These are phyloP conservation scores for Geotrichum reessii DNA, from an alignment of 1,139 yeast genomes.

Conservation along the genomic window DNA sequence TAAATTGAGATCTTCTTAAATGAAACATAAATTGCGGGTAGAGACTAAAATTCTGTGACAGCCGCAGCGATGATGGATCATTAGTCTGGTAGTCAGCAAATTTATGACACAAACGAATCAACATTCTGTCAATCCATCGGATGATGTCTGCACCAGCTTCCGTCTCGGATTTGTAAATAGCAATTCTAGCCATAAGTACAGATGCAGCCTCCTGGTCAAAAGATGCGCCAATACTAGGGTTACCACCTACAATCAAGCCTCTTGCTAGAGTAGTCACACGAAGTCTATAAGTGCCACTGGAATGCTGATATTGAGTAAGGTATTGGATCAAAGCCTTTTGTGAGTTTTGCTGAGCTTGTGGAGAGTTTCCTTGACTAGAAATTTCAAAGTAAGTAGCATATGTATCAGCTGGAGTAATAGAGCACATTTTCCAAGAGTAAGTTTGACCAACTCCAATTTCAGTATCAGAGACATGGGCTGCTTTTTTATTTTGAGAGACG, in stretches of 20 bases:
- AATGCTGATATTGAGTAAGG: conserved; percentile 62
- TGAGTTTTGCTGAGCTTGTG: conserved; percentile 49
- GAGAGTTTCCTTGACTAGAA: conserved; percentile 45
- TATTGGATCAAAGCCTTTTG: conserved; percentile 50
- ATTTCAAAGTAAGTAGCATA: conserved; percentile 88
- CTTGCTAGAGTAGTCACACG: conserved; percentile 44
- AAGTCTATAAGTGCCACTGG: conserved; percentile 40
- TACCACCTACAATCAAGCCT: conserved; percentile 25
- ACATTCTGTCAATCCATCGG: conserved; percentile 70
- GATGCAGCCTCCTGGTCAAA: conserved; percentile 72
- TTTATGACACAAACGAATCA: conserved; percentile 68
- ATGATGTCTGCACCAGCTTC: conserved; percentile 56
- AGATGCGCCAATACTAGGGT: conserved; percentile 33
- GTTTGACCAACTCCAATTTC: conserved; percentile 94
- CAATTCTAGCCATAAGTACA: conserved; percentile 53
- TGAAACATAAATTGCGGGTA: conserved; percentile 73
- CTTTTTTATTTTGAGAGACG: conserved; percentile 34
- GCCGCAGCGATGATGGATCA: conserved; percentile 59
- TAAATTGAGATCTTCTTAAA: conserved; percentile 61
- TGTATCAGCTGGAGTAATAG: conserved; percentile 79
- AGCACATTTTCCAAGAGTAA: conserved; percentile 77
- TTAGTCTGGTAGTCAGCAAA: conserved; percentile 75
- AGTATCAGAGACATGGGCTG: conserved; percentile 74
- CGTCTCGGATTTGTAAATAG: conserved; percentile 46
- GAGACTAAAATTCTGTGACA: conserved; percentile 63